Percentiles rank a stretch among this genome's conserved stretches.
Conservation (phyloP, 257 asterid genomes). For the Solanum gracilifrons region DNA sequence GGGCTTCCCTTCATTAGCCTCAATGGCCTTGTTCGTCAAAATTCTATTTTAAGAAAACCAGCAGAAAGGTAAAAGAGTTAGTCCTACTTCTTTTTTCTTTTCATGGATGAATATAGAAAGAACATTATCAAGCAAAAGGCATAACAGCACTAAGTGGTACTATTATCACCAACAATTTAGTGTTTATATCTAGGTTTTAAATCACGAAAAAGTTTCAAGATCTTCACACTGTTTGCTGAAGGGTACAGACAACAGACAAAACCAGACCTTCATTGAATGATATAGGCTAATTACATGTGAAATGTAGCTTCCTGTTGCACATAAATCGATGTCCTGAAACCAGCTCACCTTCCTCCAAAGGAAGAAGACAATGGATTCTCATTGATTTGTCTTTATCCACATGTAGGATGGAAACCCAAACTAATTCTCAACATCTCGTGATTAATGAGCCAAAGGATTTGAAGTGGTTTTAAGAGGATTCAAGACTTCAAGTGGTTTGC, state of each 20-base stretch:
- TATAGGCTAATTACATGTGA: not conserved
- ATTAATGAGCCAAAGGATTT: not conserved
- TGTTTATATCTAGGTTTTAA: not conserved
- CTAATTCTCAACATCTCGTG: not conserved
- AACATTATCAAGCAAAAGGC: not conserved
- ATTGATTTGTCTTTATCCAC: not conserved
- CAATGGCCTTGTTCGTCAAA: conserved; percentile 75
- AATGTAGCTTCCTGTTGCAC: not conserved
- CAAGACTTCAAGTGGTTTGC: not conserved
- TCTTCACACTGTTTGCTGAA: not conserved
- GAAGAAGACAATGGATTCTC: not conserved
- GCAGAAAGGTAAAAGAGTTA: not conserved
- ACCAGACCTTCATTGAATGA: not conserved
- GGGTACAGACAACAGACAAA: not conserved
- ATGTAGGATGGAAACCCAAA: not conserved
- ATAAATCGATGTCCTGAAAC: not conserved
- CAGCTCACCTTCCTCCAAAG: not conserved
- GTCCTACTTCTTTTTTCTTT: not conserved
- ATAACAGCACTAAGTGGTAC: not conserved
- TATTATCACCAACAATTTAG: not conserved
- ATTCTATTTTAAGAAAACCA: conserved; percentile 32
- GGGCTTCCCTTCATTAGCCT: conserved; percentile 90
- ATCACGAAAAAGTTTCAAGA: not conserved
- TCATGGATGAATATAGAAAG: not conserved
- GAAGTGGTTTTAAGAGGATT: not conserved